A percentile compares a stretch with the other conserved stretches of the same genome.
phyloP scores from a whole-genome alignment of 139 green algal species.

The Astrephomene gubernaculifera region DNA sequence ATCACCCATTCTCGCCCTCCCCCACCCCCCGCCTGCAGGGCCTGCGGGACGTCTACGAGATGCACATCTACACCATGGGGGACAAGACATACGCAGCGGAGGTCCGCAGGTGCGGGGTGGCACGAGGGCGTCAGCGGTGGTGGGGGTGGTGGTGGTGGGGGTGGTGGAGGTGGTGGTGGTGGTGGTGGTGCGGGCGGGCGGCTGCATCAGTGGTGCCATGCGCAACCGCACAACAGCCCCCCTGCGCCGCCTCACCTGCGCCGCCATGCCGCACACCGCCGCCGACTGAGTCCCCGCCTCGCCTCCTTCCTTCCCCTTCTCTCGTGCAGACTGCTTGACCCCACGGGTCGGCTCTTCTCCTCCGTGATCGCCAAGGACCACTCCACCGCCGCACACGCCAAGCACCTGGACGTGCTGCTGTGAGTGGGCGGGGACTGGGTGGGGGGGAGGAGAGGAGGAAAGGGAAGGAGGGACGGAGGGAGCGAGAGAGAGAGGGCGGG shows the following conservation, averaged over 20 bases:
- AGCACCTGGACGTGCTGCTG: constrained; percentile 93
- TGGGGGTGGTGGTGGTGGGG: too few species aligned
- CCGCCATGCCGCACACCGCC: background rate
- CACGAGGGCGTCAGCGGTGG: too few species aligned
- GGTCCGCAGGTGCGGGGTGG: constrained; percentile 24
- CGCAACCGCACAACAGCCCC: background rate
- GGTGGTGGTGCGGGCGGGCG: too few species aligned
- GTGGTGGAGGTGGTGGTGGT: too few species aligned
- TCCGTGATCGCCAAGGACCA: constrained; percentile 70
- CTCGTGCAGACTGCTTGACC: constrained; percentile 61
- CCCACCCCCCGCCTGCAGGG: background rate
- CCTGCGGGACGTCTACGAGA: constrained; percentile 76
- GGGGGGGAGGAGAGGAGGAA: background rate
- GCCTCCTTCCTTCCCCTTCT: background rate
- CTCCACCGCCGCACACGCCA: constrained; percentile 58
- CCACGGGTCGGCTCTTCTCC: constrained; percentile 65
- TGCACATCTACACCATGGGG: constrained; percentile 98
- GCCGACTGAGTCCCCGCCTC: background rate
- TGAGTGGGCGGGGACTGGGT: constrained; percentile 35
- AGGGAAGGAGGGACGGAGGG: background rate
- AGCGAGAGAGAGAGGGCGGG: background rate
- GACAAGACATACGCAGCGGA: constrained; percentile 89
- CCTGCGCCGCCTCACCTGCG: background rate
- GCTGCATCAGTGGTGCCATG: too few species aligned
- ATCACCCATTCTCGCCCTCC: background rate